Evolutionary conservation across 106 monocot genomes (phyloP).

Genomic region (Acorus gramineus): DNA sequence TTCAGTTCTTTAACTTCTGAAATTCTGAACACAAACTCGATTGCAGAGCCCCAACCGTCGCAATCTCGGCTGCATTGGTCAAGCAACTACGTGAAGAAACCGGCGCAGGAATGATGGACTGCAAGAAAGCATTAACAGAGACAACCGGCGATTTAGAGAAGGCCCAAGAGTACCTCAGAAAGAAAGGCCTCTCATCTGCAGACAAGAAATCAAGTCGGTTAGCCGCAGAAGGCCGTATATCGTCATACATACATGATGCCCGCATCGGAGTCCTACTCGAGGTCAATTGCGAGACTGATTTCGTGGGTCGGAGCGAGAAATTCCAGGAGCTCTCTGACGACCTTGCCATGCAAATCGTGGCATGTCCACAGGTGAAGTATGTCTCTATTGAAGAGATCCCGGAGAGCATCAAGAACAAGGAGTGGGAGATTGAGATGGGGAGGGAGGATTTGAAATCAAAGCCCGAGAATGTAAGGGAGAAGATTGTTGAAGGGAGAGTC

Average conservation of each 20-base stretch:
- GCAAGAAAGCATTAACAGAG: constrained; percentile 85
- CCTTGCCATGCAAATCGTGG: constrained; percentile 84
- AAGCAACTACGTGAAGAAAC: constrained; percentile 93
- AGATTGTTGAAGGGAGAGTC: constrained; percentile 84
- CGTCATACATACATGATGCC: constrained; percentile 73
- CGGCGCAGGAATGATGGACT: constrained; percentile 98
- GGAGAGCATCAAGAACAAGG: constrained; percentile 33
- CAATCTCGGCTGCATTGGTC: constrained; percentile 63
- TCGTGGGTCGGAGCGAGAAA: constrained; percentile 69
- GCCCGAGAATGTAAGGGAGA: constrained; percentile 81
- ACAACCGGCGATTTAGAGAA: constrained; percentile 63
- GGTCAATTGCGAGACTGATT: constrained; percentile 85
- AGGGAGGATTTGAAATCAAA: constrained; percentile 81
- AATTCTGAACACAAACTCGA: too few relatives aligned
- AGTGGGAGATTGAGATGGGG: constrained; percentile 85
- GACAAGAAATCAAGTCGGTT: constrained; percentile 85
- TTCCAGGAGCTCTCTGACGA: constrained; percentile 74
- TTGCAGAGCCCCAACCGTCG: constrained; percentile 35
- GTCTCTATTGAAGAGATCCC: constrained; percentile 79
- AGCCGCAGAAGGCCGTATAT: constrained; percentile 71
- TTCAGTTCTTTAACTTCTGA: too few relatives aligned
- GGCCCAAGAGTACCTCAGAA: constrained; percentile 82
- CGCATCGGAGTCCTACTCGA: constrained; percentile 78
- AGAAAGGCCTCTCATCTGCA: constrained; percentile 83
- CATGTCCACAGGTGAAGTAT: constrained; percentile 53